Base-by-base conservation (phyloP, 805 yeast species). In the Torulaspora quercuum region DNA sequence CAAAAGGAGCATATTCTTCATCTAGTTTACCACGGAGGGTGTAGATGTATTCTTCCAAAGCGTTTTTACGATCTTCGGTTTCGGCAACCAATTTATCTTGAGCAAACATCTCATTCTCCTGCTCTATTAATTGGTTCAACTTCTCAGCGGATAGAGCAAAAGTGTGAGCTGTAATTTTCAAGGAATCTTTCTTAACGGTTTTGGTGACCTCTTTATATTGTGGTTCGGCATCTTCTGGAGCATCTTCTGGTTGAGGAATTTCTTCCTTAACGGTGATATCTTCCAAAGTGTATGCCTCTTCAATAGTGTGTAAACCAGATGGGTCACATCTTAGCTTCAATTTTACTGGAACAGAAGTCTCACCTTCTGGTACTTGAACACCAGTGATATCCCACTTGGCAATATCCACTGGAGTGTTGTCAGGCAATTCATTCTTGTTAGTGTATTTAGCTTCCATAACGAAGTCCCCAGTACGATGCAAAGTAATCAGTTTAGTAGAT, bases 51-150 rank as follows among this genome's bases (percentile, higher is more conserved):
- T 92, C 99, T 75, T 92, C 98, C 46, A 92, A 75, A 49, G 95
- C 92, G 67, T 92, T 92, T 82, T 92, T 92, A 69, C 88, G 87
- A 72, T 92, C 97, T 75, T 92, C 97, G 50, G 97, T 92, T 72
- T 92, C 97, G 51, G 94, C 94, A 50, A 92, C 97, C 55, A 90
- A 80, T 73, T 89, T 92, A 69, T 92, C 99, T 61, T 82, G 88
- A 63, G 87, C 78, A 49, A 77, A 73, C 80, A 92, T 70, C 64
- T 82, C 75, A 59, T 78, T 77, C 74, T 92, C 99, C 65, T 71
- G 70, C 75, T 92, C 97, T 45, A 82, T 74, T 50, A 72, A 74
- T 37, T 67, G 69, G 55, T 79, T 71, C 65, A 86, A 74, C 36
- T 57, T 67, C 17, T 64, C 63, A 45, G 69, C 72, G 45, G 82